Percentiles rank a stretch among this genome's conserved stretches.
These are phyloP conservation scores for Fusarium albosuccineum DNA, from an alignment of 2,329 filamentous ascomycete species.

Conservation along the genomic window DNA sequence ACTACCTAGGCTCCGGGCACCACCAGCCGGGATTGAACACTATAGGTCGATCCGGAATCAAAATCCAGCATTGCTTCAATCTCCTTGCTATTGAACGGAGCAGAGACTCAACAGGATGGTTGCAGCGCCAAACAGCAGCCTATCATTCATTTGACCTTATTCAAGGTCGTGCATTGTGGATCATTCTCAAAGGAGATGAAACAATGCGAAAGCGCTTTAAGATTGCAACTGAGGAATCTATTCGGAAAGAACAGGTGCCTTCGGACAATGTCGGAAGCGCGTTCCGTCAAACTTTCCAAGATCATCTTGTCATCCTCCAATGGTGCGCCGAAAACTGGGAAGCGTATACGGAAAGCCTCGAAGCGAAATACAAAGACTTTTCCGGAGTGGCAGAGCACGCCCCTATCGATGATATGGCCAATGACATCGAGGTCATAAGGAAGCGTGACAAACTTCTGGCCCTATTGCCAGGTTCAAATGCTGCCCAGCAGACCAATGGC, in stretches of 20 bases:
- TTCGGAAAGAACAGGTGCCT: background rate
- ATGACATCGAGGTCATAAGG: background rate
- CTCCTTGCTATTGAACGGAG: constrained; percentile 7
- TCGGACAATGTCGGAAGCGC: background rate
- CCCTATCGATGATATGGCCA: background rate
- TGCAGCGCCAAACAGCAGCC: constrained; percentile 10
- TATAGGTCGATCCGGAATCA: no score
- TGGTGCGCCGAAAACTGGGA: constrained; percentile 21
- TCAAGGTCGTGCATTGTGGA: constrained; percentile 7
- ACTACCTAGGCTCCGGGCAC: background rate
- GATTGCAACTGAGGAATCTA: background rate
- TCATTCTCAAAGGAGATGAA: constrained; percentile 9
- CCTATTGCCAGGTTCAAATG: accelerated
- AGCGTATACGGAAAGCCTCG: constrained; percentile 3
- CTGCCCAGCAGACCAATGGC: background rate
- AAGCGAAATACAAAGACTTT: background rate
- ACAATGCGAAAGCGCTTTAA: constrained; percentile 6
- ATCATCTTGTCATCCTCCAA: constrained; percentile 11
- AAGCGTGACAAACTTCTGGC: background rate
- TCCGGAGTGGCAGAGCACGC: background rate
- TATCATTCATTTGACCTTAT: constrained; percentile 15
- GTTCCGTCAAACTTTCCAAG: background rate
- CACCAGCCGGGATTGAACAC: no score
- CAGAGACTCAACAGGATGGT: background rate
- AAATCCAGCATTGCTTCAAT: constrained; percentile 21